These are phyloP conservation scores for Centaurea solstitialis DNA, from an alignment of 129 eudicot genomes.

Conservation along the genomic window DNA sequence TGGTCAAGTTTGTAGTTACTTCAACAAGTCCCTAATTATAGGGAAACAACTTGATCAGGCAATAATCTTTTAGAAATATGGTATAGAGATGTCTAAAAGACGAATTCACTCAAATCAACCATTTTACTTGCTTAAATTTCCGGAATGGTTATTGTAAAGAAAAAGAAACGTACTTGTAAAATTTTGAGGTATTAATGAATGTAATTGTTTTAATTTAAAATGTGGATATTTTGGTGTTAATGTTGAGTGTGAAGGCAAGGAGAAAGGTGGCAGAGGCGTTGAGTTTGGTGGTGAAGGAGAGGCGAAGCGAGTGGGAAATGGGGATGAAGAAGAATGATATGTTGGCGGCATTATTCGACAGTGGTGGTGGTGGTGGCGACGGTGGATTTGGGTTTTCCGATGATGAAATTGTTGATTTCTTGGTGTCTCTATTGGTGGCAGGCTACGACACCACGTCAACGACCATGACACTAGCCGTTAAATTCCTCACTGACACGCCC, in stretches of 20 bases:
- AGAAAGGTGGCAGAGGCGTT: conserved; percentile 76
- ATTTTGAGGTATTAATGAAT: too few species aligned
- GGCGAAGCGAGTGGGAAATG: conserved; percentile 61
- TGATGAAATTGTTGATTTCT: conserved; percentile 84
- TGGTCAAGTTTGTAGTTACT: too few species aligned
- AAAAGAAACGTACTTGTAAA: too few species aligned
- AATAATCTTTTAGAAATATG: too few species aligned
- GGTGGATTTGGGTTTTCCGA: conserved; percentile 67
- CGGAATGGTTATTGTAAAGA: too few species aligned
- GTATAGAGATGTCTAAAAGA: too few species aligned
- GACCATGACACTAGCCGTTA: conserved; percentile 87
- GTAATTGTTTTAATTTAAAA: too few species aligned
- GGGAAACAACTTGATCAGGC: too few species aligned
- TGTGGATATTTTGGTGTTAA: too few species aligned
- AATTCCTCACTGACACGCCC: conserved; percentile 83
- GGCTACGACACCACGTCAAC: conserved; percentile 99
- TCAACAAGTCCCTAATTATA: too few species aligned
- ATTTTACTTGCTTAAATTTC: too few species aligned
- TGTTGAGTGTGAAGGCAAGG: conserved; percentile 54
- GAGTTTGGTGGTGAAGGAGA: conserved; percentile 63
- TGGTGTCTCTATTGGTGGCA: conserved; percentile 82
- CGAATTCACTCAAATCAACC: too few species aligned
- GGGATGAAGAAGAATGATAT: conserved; percentile 76
- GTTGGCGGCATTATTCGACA: conserved; percentile 64
- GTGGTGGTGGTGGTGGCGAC: conserved; percentile 11